Evolutionary conservation across 495 filamentous ascomycete species (phyloP), one percentile per base, ranked within the genome.

Genomic region (Talaromyces stipitatus): DNA sequence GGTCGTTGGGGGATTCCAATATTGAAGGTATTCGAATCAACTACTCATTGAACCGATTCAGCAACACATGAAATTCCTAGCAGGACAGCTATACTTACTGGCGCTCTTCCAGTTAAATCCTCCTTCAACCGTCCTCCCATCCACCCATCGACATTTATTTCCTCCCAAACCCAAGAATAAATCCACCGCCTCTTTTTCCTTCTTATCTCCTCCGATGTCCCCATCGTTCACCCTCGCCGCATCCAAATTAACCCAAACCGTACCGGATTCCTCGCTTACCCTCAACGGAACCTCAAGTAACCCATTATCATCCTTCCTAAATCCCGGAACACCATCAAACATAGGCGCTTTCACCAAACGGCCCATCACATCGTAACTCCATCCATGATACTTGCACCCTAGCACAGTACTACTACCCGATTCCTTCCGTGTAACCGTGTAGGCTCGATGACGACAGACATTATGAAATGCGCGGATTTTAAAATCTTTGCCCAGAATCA

Each of bases 321-420:
- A 85, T 16, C 76, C 80, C 14, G 69, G 63, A 3, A 84, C 60
- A 11, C 72, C 69, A 18, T 84, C 74, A 53, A 82, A 86, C 28
- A 78, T 72, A 1, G 83, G 82, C 2, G 83, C 82, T 64, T 84
- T 83, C 46, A 81, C 74, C 36, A 85, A 65, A 30, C 77, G 72
- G 16, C 83, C 82, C 41, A 64, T 72, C 4, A 75, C 72, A 54
- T 80, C 76, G 58, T 85, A 85, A 33, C 76, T 79, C 82, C 83
- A 86, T 23, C 83, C 82, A 64, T 86, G 83, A 59, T 85, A 86
- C 43, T 77, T 71, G 64, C 82, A 86, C 2, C 73, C 67, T 11
- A 85, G 70, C 7, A 84, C 74, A 8, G 70, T 72, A 16, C 78
- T 73, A 27, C 66, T 71, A 2, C 82, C 82, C 3, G 63, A 63